Percentiles rank a stretch among this genome's conserved stretches.
phyloP scores from a whole-genome alignment of 2,329 filamentous ascomycete species.

The Annulohypoxylon truncatum region DNA sequence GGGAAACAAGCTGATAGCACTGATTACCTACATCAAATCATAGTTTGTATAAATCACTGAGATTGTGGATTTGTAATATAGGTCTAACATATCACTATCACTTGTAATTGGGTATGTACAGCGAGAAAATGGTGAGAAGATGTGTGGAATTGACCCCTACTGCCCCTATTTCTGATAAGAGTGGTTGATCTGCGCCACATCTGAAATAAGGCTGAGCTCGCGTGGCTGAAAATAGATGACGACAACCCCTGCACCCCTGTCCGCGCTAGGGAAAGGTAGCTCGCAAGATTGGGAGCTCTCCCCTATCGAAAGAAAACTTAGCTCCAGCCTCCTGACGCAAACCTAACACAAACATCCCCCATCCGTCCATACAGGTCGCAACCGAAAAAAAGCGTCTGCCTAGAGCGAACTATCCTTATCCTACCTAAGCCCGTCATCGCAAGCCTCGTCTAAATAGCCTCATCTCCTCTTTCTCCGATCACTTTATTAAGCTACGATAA shows the following conservation, averaged over 20 bases:
- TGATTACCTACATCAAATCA: too few relatives aligned
- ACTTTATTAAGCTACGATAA: background rate
- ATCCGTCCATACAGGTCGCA: slow-evolving; percentile 20
- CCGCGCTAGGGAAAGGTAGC: background rate
- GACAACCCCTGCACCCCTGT: slow-evolving; percentile 2
- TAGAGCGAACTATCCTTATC: slow-evolving; percentile 8
- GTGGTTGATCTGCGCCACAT: slow-evolving; percentile 1
- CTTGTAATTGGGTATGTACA: too few relatives aligned
- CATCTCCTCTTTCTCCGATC: background rate
- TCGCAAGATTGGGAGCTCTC: background rate
- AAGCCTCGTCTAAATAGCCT: background rate
- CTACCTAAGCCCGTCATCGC: slow-evolving; percentile 4
- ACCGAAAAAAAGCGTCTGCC: slow-evolving; percentile 22
- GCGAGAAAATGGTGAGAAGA: too few relatives aligned
- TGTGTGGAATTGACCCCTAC: too few relatives aligned
- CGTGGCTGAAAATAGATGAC: slow-evolving; percentile 6
- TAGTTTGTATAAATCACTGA: too few relatives aligned
- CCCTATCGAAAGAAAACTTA: slow-evolving; percentile 22
- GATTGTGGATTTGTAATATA: too few relatives aligned
- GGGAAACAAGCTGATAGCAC: too few relatives aligned
- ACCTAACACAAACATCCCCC: slow-evolving; percentile 12
- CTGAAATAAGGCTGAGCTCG: background rate
- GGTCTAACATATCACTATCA: too few relatives aligned
- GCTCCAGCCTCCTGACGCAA: slow-evolving; percentile 31
- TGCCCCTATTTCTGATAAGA: background rate